Evolutionary conservation across 2,329 filamentous ascomycete genomes (phyloP), one percentile per base, ranked within the genome.

Genomic region (Endoconidiophora polonica): DNA sequence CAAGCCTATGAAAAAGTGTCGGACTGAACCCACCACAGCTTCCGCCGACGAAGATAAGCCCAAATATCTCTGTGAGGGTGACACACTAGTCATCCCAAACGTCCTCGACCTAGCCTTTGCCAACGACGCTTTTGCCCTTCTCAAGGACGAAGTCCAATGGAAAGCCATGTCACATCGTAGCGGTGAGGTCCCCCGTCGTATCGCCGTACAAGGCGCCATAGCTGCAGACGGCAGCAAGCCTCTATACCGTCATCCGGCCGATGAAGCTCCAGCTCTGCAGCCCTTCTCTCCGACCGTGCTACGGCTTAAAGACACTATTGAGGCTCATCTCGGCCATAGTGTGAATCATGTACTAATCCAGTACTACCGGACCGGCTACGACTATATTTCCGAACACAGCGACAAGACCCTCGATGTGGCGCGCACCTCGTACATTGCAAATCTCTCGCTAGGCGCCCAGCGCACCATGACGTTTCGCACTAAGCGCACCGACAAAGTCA

Each of bases 401-500:
- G 91, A 98, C 62, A 98, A 98, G 66, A 94, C 90, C 0, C 70
- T 98, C 22, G 91, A 98, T 61, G 91, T 98, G 51, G 79, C 78
- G 10, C 77, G 74, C 23, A 79, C 73, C 3, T 91, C 84, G 22
- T 88, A 73, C 53, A 94, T 98, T 56, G 86, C 88, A 56, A 98
- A 96, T 60, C 78, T 94, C 46, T 94, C 86, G 56, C 73, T 96
- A n/a, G 91, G 91, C 1, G 88, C 90, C 0, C 81, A 93, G 65
- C 74, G 91, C 48, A 88, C 79, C 2, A 95, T 96, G 88, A 74
- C 84, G 0, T 75, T 98, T 36, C 79, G 91, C 47, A 90, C 83
- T 9, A 94, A 94, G 66, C 82, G 83, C 54, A 61, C 60, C 39
- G 66, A 67, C 26, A 59, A 56, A 51, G 62, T 60, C 49, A 57